These are phyloP conservation scores for Geotrichum australiense DNA, from an alignment of 1,139 yeast species.

Conservation along the genomic window DNA sequence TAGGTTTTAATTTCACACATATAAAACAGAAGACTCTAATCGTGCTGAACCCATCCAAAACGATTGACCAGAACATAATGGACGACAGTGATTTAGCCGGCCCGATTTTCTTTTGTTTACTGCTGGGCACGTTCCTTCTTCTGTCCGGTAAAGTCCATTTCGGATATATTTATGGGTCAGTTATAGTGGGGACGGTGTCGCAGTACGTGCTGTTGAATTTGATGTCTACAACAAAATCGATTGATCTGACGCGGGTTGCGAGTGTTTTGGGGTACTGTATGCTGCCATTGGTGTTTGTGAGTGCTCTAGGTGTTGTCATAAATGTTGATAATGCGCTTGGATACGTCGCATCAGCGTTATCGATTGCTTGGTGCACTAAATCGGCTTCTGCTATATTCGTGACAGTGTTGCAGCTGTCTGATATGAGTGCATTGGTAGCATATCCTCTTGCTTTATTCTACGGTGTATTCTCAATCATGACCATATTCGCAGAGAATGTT, in stretches of 20 bases:
- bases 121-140: conserved; percentile 79
- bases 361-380: conserved; percentile 91
- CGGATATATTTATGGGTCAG: conserved; percentile 96
- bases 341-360: conserved; percentile 57
- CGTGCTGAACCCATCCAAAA: conserved; percentile 71
- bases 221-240: conserved; percentile 55
- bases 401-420: conserved; percentile 71
- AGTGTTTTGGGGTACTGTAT: conserved; percentile 92
- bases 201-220: conserved; percentile 77
- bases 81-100: conserved; percentile 94
- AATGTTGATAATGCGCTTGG: conserved; percentile 71
- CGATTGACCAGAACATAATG: conserved; percentile 66
- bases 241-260: conserved; percentile 72
- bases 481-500: conserved; percentile 64
- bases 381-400: conserved; percentile 93
- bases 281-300: conserved; percentile 76
- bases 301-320: conserved; percentile 65
- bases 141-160: conserved; percentile 91
- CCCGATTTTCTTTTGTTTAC: conserved; percentile 78
- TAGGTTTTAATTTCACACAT: conserved; percentile 88
- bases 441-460: conserved; percentile 91
- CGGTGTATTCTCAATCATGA: conserved; percentile 92
- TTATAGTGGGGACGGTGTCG: conserved; percentile 80
- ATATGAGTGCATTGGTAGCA: conserved; percentile 85
- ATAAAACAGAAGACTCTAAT: conserved; percentile 80